phyloP scores from a whole-genome alignment of 108 stramenopile species.

The Heterococcus sp. region DNA sequence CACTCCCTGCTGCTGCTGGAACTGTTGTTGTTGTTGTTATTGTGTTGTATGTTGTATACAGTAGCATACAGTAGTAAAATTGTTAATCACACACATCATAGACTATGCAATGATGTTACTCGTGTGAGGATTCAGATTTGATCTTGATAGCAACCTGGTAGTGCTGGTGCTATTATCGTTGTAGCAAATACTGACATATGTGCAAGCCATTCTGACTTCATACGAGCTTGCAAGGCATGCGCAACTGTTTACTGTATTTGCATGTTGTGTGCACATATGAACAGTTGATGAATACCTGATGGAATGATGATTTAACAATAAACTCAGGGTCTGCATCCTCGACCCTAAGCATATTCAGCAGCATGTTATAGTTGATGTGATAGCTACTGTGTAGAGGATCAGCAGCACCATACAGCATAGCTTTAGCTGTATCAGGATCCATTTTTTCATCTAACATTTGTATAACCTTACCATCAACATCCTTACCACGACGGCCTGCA shows the following conservation, averaged over 20 bases:
- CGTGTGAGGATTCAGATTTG: neutral
- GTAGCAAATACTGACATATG: neutral
- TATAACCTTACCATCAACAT: slow-evolving; percentile 96
- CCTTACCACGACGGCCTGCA: slow-evolving; percentile 97
- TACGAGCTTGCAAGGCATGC: neutral
- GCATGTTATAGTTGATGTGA: slow-evolving; percentile 98
- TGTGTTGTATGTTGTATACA: too few relatives aligned
- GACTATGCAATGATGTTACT: neutral
- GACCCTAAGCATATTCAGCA: slow-evolving; percentile 95
- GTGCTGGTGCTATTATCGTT: neutral
- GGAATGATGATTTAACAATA: slow-evolving; percentile 85
- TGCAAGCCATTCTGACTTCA: too few relatives aligned
- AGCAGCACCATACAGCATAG: slow-evolving; percentile 84
- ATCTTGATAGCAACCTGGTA: neutral
- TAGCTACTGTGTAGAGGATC: slow-evolving; percentile 93
- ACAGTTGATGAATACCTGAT: neutral
- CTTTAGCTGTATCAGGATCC: slow-evolving; percentile 89
- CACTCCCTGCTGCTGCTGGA: slow-evolving; percentile 77
- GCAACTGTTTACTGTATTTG: neutral
- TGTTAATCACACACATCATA: neutral
- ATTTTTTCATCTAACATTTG: slow-evolving; percentile 99
- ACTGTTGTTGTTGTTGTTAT: too few relatives aligned
- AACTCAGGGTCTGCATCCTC: slow-evolving; percentile 90
- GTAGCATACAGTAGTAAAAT: neutral
- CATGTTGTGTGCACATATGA: neutral